These are phyloP conservation scores for Populus simonii DNA, from an alignment of 345 rosid species.

Conservation along the genomic window DNA sequence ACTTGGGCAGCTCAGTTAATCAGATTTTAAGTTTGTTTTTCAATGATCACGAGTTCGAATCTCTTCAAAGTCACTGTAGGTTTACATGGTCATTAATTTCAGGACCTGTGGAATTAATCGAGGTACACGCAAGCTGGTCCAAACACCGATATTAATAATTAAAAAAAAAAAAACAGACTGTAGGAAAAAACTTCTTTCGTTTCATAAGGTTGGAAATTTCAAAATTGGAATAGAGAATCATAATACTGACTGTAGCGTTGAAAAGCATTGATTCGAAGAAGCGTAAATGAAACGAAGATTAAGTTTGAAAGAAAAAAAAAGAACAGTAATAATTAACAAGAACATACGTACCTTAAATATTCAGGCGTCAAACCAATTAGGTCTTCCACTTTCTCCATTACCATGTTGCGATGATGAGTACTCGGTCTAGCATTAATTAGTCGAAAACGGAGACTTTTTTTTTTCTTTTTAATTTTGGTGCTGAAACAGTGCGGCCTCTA, in stretches of 20 bases:
- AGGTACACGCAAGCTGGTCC: rapidly evolving
- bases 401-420: neutral
- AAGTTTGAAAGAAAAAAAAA: no score
- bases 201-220: neutral
- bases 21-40: no score
- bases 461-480: no score
- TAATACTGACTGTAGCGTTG: neutral
- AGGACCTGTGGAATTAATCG: rapidly evolving
- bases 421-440: no score
- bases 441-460: no score
- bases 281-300: neutral
- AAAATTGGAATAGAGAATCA: neutral
- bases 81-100: no score
- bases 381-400: neutral
- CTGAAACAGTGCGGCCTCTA: no score
- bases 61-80: rapidly evolving
- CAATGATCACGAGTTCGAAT: no score
- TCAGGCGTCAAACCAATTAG: neutral
- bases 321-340: no score
- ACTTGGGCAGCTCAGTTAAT: no score
- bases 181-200: neutral
- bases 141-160: no score
- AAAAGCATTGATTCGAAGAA: neutral
- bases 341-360: neutral
- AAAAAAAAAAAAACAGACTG: no score